phyloP scores from a whole-genome alignment of 2,329 filamentous ascomycete species.

The Neospermospora avenae region DNA sequence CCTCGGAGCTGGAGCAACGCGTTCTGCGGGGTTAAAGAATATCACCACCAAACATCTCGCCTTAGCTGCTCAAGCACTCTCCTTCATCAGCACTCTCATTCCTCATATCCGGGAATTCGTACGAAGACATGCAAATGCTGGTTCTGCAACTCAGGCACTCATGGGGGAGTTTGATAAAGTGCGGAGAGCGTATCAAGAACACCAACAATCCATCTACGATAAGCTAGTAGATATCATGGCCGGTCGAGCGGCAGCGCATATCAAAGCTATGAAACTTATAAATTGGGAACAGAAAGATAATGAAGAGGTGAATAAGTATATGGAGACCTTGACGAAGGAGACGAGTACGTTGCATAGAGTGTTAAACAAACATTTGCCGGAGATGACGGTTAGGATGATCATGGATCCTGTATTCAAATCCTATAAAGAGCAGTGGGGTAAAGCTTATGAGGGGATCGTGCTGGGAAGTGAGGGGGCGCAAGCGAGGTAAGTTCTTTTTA shows the following conservation, averaged over 20 bases:
- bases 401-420: conserved; percentile 66
- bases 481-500: conserved; percentile 48
- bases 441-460: conserved; percentile 57
- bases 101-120: conserved; percentile 91
- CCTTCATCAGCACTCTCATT: conserved; percentile 81
- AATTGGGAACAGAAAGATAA: conserved; percentile 53
- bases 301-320: conserved; percentile 53
- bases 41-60: conserved; percentile 96
- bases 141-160: conserved; percentile 50
- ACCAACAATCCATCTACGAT: conserved; percentile 69
- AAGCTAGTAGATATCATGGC: conserved; percentile 74
- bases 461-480: conserved; percentile 59
- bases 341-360: conserved; percentile 68
- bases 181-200: conserved; percentile 50
- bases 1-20: conserved; percentile 86
- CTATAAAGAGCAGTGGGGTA: conserved; percentile 64
- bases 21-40: conserved; percentile 86
- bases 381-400: conserved; percentile 62
- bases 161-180: conserved; percentile 41
- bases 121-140: conserved; percentile 64
- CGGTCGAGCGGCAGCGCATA: conserved; percentile 57
- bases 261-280: conserved; percentile 61
- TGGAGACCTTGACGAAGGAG: conserved; percentile 70
- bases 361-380: conserved; percentile 63
- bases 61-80: conserved; percentile 82